Conservation (phyloP, 352 stramenopile species). For the Phytopythium ostracodes region DNA sequence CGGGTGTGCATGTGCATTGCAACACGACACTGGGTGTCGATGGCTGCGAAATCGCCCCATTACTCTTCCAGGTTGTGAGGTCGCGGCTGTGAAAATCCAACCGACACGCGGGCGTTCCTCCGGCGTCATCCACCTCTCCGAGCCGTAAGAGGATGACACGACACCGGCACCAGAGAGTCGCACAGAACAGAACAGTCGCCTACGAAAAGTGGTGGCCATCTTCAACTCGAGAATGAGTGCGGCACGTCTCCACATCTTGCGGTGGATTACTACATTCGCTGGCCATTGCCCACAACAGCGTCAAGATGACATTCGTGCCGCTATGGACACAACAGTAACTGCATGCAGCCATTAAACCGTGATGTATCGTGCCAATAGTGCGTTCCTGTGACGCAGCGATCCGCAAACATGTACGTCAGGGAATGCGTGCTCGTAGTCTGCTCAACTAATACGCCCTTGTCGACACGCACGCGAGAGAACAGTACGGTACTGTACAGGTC, state of each 20-base stretch:
- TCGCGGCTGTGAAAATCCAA: neutral
- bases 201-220: neutral
- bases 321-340: neutral
- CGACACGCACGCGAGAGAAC: too few relatives aligned
- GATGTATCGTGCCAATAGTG: neutral
- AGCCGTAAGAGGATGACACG: neutral
- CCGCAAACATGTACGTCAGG: neutral
- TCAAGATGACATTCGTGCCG: neutral
- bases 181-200: too few relatives aligned
- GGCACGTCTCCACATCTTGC: neutral
- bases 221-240: neutral
- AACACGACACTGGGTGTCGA: neutral
- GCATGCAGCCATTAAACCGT: neutral
- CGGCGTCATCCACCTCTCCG: neutral
- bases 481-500: too few relatives aligned
- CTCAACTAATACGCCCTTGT: too few relatives aligned
- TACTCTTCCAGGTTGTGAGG: neutral
- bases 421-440: too few relatives aligned
- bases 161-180: neutral
- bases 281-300: neutral
- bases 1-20: too few relatives aligned
- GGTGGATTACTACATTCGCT: neutral
- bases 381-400: neutral
- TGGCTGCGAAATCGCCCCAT: neutral
- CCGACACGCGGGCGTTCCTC: neutral